These are phyloP conservation scores for Urtica urens DNA, from an alignment of 306 rosid genomes.

Conservation along the genomic window DNA sequence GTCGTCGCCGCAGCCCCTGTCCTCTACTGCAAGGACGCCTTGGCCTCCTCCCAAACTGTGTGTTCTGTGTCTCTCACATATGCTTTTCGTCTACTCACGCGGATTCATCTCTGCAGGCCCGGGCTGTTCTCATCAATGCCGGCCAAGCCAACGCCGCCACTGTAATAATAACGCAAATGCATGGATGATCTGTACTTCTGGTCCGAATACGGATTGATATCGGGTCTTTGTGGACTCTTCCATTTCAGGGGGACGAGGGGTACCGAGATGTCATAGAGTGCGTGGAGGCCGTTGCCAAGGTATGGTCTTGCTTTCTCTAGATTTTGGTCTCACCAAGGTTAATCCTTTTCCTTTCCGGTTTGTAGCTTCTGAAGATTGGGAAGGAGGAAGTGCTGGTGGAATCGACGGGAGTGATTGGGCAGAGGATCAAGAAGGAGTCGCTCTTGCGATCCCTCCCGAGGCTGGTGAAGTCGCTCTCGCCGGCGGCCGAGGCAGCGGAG, in stretches of 20 bases:
- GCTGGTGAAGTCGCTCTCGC: conserved; percentile 52
- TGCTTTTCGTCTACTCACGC: neutral
- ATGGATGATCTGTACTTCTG: neutral
- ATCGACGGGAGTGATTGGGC: conserved; percentile 93
- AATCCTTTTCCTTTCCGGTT: neutral
- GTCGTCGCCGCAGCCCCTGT: conserved; percentile 98
- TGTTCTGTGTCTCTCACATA: neutral
- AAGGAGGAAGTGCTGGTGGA: conserved; percentile 70
- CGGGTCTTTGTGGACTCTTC: conserved; percentile 1
- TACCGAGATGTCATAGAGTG: conserved; percentile 63
- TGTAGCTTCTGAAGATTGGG: conserved; percentile 56
- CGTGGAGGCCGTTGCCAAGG: conserved; percentile 56
- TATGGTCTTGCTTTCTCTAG: conserved; percentile 4
- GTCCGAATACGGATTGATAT: too few relatives aligned
- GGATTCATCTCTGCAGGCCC: conserved; percentile 41
- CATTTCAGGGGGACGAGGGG: conserved; percentile 80
- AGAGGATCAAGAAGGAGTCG: conserved; percentile 73
- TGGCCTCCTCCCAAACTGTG: conserved; percentile 53
- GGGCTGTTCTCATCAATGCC: conserved; percentile 84
- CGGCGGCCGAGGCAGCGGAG: conserved; percentile 67
- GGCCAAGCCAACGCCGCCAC: conserved; percentile 99
- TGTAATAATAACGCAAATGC: too few relatives aligned
- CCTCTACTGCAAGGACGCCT: conserved; percentile 48
- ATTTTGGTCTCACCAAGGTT: too few relatives aligned
- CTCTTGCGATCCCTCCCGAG: conserved; percentile 68